Evolutionary conservation across 2,329 filamentous ascomycete genomes (phyloP).

Genomic region (Thermochaetoides dissita): DNA sequence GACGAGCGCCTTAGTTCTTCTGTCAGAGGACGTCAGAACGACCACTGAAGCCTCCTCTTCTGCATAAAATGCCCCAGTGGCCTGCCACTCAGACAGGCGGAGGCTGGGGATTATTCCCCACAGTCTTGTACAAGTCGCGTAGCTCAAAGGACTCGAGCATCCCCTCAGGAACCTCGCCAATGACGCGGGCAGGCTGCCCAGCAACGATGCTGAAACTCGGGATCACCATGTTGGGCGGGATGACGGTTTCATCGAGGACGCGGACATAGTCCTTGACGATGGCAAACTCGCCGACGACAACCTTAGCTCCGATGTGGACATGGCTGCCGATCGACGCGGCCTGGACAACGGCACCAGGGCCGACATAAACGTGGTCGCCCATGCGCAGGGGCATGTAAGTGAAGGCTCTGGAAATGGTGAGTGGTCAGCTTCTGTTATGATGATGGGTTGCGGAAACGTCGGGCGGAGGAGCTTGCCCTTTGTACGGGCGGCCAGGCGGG

Average conservation of each 20-base stretch:
- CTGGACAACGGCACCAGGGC: conserved; percentile 60
- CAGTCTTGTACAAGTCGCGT: conserved; percentile 48
- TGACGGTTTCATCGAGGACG: conserved; percentile 69
- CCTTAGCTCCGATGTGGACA: conserved; percentile 68
- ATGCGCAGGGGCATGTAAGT: conserved; percentile 84
- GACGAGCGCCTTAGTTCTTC: no score
- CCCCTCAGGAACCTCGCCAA: conserved; percentile 69
- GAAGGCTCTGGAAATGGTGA: conserved; percentile 33
- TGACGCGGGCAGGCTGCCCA: conserved; percentile 62
- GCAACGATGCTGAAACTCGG: conserved; percentile 88
- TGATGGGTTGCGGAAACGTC: background rate
- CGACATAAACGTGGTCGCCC: conserved; percentile 88
- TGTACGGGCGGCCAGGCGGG: conserved; percentile 70
- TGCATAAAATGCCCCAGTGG: no score
- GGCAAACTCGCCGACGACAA: conserved; percentile 69
- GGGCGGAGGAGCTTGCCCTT: conserved; percentile 37
- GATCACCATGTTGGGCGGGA: conserved; percentile 81
- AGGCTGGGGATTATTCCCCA: conserved; percentile 41
- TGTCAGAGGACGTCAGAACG: no score
- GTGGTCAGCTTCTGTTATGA: background rate
- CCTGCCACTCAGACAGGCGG: conserved; percentile 19
- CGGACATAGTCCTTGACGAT: conserved; percentile 90
- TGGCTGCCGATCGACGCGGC: conserved; percentile 73
- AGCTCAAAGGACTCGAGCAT: conserved; percentile 51
- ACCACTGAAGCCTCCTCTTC: no score